phyloP scores from a whole-genome alignment of 768 basidiomycete genomes.

The Phanerochaete carnosa region DNA sequence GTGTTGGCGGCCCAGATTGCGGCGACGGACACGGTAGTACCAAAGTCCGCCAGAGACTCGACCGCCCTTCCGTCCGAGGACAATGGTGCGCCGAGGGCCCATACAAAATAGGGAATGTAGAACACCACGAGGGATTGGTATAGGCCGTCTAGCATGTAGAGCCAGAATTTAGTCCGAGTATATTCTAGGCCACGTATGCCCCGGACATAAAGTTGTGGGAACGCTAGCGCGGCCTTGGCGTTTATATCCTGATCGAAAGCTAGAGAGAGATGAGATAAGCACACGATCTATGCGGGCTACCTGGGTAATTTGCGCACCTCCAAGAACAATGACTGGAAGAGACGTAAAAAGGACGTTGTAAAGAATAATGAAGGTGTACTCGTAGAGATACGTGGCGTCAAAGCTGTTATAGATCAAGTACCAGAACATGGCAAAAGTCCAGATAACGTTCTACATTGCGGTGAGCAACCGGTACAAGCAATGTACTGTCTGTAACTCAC shows the following conservation, averaged over 20 bases:
- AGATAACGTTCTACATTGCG: conserved; percentile 73
- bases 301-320: conserved; percentile 50
- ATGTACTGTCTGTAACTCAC: conserved; percentile 33
- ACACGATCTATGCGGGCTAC: too few relatives aligned
- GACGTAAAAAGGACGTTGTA: conserved; percentile 94
- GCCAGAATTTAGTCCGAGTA: conserved; percentile 88
- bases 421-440: conserved; percentile 95
- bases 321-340: conserved; percentile 85
- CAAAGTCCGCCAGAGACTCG: conserved; percentile 81
- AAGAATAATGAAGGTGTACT: conserved; percentile 90
- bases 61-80: conserved; percentile 82
- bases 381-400: conserved; percentile 91
- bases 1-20: conserved; percentile 88
- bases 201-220: conserved; percentile 93
- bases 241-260: conserved; percentile 97
- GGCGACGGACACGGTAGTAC: conserved; percentile 85
- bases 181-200: conserved; percentile 94
- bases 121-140: conserved; percentile 89
- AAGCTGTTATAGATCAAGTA: conserved; percentile 91
- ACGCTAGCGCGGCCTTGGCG: conserved; percentile 83
- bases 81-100: conserved; percentile 58
- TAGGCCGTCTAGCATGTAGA: conserved; percentile 91
- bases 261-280: conserved; percentile 18
- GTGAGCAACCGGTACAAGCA: background rate
- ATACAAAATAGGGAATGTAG: conserved; percentile 79